phyloP scores from a whole-genome alignment of 192 early-diverging fungal species.

The Coemansia sp. region DNA sequence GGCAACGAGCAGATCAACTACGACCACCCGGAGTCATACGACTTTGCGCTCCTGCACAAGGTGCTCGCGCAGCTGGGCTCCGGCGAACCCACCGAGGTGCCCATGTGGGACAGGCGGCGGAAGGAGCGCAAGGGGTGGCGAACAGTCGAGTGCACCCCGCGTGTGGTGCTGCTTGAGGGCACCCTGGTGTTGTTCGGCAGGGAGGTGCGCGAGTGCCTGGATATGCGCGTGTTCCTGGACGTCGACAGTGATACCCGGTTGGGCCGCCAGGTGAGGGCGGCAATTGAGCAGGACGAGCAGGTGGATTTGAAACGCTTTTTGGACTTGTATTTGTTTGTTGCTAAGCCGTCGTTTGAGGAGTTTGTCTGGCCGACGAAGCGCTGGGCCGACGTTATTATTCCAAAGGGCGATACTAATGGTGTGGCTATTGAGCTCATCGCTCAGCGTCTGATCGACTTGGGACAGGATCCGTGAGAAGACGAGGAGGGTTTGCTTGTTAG shows the following conservation, averaged over 20 bases:
- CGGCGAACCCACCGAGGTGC: slow-evolving; percentile 56
- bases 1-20: slow-evolving; percentile 58
- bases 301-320: slow-evolving; percentile 57
- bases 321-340: slow-evolving; percentile 66
- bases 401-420: slow-evolving; percentile 61
- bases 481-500: too few relatives aligned
- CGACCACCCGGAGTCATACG: slow-evolving; percentile 76
- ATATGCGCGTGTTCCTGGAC: slow-evolving; percentile 83
- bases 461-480: slow-evolving; percentile 7
- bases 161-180: slow-evolving; percentile 77
- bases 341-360: slow-evolving; percentile 87
- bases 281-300: slow-evolving; percentile 32
- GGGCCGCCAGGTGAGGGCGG: slow-evolving; percentile 34
- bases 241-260: slow-evolving; percentile 80
- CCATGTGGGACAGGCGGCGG: slow-evolving; percentile 61
- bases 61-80: slow-evolving; percentile 54
- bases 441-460: slow-evolving; percentile 53
- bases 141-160: slow-evolving; percentile 44
- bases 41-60: slow-evolving; percentile 64
- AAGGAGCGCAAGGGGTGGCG: slow-evolving; percentile 23
- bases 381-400: slow-evolving; percentile 74
- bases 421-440: slow-evolving; percentile 64
- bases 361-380: slow-evolving; percentile 79
- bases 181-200: slow-evolving; percentile 73
- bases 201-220: slow-evolving; percentile 62